phyloP scores from a whole-genome alignment of 768 basidiomycete genomes.

The Suillus tomentosus region DNA sequence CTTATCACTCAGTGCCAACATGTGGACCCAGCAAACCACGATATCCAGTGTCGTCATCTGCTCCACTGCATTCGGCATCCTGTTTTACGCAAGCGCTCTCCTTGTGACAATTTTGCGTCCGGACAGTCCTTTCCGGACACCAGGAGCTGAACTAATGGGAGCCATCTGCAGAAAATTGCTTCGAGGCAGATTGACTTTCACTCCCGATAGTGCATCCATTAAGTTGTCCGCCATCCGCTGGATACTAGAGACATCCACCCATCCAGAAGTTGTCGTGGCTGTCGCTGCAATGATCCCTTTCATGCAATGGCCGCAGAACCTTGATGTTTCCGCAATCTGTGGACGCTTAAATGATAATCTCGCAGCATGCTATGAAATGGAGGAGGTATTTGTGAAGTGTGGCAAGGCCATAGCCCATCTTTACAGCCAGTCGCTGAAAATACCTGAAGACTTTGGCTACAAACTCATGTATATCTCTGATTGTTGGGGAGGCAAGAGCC shows the following conservation, averaged over 20 bases:
- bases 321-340: not conserved
- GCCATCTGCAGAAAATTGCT: not conserved
- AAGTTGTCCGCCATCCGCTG: slow-evolving; percentile 14
- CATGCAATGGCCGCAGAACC: not conserved
- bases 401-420: slow-evolving; percentile 3
- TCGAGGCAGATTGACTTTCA: not conserved
- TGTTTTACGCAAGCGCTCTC: not conserved
- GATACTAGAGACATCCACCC: slow-evolving; percentile 22
- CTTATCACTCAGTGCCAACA: slow-evolving; percentile 15
- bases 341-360: not conserved
- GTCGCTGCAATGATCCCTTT: not conserved
- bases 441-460: too few relatives aligned
- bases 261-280: slow-evolving; percentile 12
- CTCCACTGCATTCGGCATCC: not conserved
- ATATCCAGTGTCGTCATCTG: slow-evolving; percentile 3
- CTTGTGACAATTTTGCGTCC: not conserved
- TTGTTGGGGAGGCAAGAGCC: not conserved
- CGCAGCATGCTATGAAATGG: not conserved
- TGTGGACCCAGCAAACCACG: slow-evolving; percentile 2
- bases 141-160: not conserved
- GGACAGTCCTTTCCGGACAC: slow-evolving; percentile 17
- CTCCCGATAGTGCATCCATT: not conserved
- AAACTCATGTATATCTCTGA: too few relatives aligned
- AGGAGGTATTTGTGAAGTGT: not conserved
- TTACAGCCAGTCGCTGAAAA: not conserved